Conservation (phyloP, 2,329 filamentous ascomycete genomes). For the Aspergillus spinulosporus region DNA sequence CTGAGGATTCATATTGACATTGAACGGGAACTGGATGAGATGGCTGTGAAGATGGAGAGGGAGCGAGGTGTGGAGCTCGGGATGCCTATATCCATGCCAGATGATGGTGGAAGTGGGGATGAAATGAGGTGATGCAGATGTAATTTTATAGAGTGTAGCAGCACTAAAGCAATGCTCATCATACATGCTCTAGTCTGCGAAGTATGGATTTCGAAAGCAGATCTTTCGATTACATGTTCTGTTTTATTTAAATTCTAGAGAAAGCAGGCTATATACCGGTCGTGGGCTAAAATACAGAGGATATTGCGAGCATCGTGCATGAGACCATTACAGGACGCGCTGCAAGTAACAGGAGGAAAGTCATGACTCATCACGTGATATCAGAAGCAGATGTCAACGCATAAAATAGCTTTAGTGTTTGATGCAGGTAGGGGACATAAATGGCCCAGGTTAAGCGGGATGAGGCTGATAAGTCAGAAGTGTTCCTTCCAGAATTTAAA, state of each 20-base stretch:
- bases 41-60: constrained; percentile 24
- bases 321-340: constrained; percentile 15
- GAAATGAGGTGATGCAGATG: constrained; percentile 14
- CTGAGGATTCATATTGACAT: constrained; percentile 59
- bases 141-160: not conserved
- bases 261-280: constrained; percentile 4
- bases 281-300: constrained; percentile 15
- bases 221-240: too few relatives aligned
- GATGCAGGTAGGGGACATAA: too few relatives aligned
- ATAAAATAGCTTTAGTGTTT: too few relatives aligned
- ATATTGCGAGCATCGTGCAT: constrained; percentile 10
- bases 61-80: constrained; percentile 12
- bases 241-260: not conserved
- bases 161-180: too few relatives aligned
- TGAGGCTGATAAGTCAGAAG: constrained; percentile 36
- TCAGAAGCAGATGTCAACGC: not conserved
- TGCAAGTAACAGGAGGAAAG: constrained; percentile 14
- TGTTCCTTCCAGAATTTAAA: constrained; percentile 99
- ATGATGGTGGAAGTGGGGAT: constrained; percentile 33
- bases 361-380: constrained; percentile 8
- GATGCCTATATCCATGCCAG: constrained; percentile 31
- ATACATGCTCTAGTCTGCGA: too few relatives aligned
- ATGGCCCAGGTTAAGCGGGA: too few relatives aligned
- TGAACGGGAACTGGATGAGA: constrained; percentile 44
- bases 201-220: too few relatives aligned